Evolutionary conservation across 345 rosid genomes (phyloP).

Genomic region (Populus nigra): DNA sequence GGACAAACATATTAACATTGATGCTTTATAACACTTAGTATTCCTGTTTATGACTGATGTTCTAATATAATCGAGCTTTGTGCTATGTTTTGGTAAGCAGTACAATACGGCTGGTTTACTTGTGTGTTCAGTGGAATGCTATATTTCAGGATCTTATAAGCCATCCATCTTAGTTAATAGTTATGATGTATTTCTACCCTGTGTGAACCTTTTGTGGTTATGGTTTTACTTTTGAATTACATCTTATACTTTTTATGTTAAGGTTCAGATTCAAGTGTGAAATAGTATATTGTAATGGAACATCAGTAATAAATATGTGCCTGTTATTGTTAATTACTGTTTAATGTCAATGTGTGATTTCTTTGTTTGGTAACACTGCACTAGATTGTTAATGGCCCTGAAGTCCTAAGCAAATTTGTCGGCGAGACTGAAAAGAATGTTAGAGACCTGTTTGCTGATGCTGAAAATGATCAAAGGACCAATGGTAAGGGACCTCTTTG

Average conservation of each 20-base stretch:
- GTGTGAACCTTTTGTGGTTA: background rate
- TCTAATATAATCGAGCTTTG: background rate
- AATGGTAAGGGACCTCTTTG: constrained; percentile 48
- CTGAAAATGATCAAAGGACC: constrained; percentile 87
- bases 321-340: background rate
- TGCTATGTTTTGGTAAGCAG: background rate
- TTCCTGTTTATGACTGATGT: background rate
- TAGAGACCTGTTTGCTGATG: constrained; percentile 94
- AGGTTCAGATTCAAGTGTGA: background rate
- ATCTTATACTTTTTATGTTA: background rate
- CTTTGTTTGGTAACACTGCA: constrained; percentile 25
- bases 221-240: background rate
- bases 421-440: constrained; percentile 99
- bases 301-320: background rate
- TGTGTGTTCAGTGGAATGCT: background rate
- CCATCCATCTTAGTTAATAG: background rate
- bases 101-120: background rate
- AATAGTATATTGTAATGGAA: background rate
- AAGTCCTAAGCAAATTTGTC: constrained; percentile 94
- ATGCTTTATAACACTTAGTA: background rate
- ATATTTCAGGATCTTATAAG: background rate
- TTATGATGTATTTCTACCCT: background rate
- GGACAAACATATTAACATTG: background rate
- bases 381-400: constrained; percentile 97
- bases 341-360: background rate